Base-by-base conservation (phyloP, 176 grass and related monocot genomes). In the Oryza glumipatula region DNA sequence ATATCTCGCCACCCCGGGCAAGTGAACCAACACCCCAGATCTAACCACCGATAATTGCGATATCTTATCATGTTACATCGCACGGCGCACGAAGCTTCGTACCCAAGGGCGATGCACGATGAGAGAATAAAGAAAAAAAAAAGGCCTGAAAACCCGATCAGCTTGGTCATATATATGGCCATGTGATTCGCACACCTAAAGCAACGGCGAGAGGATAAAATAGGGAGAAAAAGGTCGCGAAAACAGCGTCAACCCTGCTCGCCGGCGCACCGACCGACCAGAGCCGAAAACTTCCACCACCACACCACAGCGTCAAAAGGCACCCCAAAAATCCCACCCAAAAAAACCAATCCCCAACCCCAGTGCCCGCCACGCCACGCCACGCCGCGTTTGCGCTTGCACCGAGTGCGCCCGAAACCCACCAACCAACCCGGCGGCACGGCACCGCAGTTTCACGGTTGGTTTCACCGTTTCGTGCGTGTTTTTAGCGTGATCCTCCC, bases 51-150 rank as follows among this genome's bases (percentile, higher is more conserved):
- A 82, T 90, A 82, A 63, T 48, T 41, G 24, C 67, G 67, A 17
- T 54, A 17, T 72, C 83, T 82, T 90, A 89, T 86, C 88, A 24
- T 82, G 78, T 41, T 47, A 65, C 7, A 65, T 13, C 9, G 11
- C 74, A 47, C 22, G 15, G 70, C 33, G 45, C 41, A 21, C 6
- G 77, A 85, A 85, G 56, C 52, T 89, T 81, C 32, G 2, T 30
- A 67, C 28, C 47, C 61, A 30, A 56, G 28, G 38, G 38, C 33
- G 33, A 35, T 35, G 0, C 33, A 35, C 33, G 33, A 35, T 35
- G 33, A 35, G 33, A 35, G 33, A 28, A 28, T 2, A 28, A 28
- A 4, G 33, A 5, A 35, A 35, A 35, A 35, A 35, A 35, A 35
- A 35, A 35, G 4, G 33, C 10, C 47, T 49, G 47, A 14, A 49